Evolutionary conservation across 2,329 filamentous ascomycete species (phyloP).

Genomic region (Claviceps sp.): DNA sequence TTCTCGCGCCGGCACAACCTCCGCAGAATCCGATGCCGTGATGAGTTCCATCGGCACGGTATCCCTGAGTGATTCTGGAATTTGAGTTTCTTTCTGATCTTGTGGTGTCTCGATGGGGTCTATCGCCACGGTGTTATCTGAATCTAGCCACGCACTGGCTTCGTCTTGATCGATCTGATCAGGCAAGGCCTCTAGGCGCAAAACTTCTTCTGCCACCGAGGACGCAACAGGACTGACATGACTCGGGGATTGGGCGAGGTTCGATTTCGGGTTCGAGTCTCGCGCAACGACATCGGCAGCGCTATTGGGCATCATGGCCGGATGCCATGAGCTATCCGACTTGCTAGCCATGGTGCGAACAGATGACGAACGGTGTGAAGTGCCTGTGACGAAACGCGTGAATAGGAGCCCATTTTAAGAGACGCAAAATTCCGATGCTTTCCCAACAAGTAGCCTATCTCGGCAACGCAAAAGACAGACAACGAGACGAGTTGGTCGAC

Average conservation of each 20-base stretch:
- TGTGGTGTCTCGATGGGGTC: background rate
- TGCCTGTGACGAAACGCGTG: background rate
- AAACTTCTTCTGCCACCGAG: background rate
- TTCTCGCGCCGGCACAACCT: background rate
- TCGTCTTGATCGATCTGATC: conserved; percentile 5
- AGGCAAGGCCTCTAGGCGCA: background rate
- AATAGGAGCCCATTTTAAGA: background rate
- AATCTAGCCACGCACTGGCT: conserved; percentile 12
- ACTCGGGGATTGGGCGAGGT: background rate
- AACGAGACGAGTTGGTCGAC: background rate
- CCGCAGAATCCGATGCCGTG: background rate
- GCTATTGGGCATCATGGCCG: conserved; percentile 25
- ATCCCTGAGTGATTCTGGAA: background rate
- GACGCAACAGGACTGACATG: background rate
- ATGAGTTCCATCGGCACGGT: background rate
- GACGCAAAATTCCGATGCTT: background rate
- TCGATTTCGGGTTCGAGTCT: background rate
- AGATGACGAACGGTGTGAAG: conserved; percentile 2
- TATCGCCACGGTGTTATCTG: conserved; percentile 6
- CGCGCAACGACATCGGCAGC: conserved; percentile 1
- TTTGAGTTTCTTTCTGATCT: background rate
- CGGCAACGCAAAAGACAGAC: conserved; percentile 6
- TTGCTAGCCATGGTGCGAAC: conserved; percentile 24
- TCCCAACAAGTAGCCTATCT: background rate
- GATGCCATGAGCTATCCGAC: conserved; percentile 25